These are phyloP conservation scores for Cladophialophora bantiana DNA, from an alignment of 2,329 filamentous ascomycete genomes.

Conservation along the genomic window DNA sequence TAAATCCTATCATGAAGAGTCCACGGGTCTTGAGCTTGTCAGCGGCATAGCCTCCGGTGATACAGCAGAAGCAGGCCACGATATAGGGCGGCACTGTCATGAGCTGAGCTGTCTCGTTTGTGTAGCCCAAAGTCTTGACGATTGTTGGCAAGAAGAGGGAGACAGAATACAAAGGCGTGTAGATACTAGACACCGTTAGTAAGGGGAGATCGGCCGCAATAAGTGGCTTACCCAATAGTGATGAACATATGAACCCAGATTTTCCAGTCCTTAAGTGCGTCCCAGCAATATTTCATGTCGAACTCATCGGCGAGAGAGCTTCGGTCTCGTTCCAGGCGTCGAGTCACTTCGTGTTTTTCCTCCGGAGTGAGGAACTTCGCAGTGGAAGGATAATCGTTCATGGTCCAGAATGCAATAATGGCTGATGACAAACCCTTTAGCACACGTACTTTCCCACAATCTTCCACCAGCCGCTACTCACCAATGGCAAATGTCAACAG, in stretches of 20 bases:
- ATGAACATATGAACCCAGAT: conserved; percentile 52
- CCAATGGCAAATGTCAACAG: conserved; percentile 54
- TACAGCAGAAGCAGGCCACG: conserved; percentile 63
- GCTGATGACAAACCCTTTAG: conserved; percentile 31
- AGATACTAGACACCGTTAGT: conserved; percentile 49
- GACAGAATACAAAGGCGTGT: conserved; percentile 66
- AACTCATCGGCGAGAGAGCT: conserved; percentile 51
- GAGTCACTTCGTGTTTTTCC: conserved; percentile 48
- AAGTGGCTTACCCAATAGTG: conserved; percentile 33
- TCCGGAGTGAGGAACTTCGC: conserved; percentile 54
- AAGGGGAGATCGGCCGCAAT: background rate
- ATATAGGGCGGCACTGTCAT: conserved; percentile 73
- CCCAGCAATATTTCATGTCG: conserved; percentile 59
- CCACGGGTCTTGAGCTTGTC: conserved; percentile 68
- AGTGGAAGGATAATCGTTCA: conserved; percentile 60
- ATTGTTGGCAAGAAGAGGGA: conserved; percentile 66
- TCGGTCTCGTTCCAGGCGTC: conserved; percentile 52
- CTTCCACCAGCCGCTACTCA: background rate
- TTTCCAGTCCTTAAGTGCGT: conserved; percentile 58
- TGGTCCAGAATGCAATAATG: conserved; percentile 53
- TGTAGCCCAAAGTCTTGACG: conserved; percentile 63
- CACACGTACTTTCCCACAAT: background rate
- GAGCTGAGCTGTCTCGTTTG: conserved; percentile 65
- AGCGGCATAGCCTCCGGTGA: conserved; percentile 64
- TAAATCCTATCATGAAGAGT: conserved; percentile 72